These are phyloP conservation scores for Calocybe cyanea DNA, from an alignment of 768 basidiomycete genomes.

Conservation along the genomic window DNA sequence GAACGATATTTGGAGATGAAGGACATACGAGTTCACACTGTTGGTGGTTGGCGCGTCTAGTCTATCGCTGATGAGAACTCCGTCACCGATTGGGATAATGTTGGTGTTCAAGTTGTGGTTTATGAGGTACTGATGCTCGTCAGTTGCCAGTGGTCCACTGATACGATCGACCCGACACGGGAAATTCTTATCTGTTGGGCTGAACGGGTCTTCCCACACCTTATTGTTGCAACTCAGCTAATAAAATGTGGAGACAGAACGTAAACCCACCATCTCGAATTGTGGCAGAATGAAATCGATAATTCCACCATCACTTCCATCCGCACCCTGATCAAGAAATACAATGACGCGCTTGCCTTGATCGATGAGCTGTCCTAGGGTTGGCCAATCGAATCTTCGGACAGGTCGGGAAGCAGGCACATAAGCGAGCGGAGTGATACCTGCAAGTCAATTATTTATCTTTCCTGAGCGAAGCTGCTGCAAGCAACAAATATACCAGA, in stretches of 20 bases:
- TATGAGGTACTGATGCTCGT: conserved; percentile 55
- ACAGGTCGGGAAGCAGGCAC: conserved; percentile 45
- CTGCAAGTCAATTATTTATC: conserved; percentile 8
- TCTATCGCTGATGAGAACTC: conserved; percentile 22
- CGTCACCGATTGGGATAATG: conserved; percentile 14
- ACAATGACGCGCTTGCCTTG: conserved; percentile 56
- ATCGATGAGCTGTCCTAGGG: conserved; percentile 59
- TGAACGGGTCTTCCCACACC: conserved; percentile 61
- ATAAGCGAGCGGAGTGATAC: conserved; percentile 43
- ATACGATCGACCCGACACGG: conserved; percentile 53
- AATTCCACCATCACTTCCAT: conserved; percentile 26
- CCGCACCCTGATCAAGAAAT: conserved; percentile 53
- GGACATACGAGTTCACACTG: conserved; percentile 32
- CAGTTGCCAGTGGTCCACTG: conserved; percentile 39
- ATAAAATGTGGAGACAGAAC: neutral
- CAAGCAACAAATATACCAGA: conserved; percentile 30
- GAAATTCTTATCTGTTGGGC: conserved; percentile 43
- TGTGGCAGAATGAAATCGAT: conserved; percentile 54
- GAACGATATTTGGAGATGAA: neutral
- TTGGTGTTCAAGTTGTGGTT: conserved; percentile 55
- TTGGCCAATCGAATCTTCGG: conserved; percentile 55
- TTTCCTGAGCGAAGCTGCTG: neutral
- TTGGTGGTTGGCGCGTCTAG: conserved; percentile 20
- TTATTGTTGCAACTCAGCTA: conserved; percentile 11
- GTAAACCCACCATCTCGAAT: conserved; percentile 45